These are phyloP conservation scores for Tylopilus subfusipes DNA, from an alignment of 768 basidiomycete species.

Conservation along the genomic window DNA sequence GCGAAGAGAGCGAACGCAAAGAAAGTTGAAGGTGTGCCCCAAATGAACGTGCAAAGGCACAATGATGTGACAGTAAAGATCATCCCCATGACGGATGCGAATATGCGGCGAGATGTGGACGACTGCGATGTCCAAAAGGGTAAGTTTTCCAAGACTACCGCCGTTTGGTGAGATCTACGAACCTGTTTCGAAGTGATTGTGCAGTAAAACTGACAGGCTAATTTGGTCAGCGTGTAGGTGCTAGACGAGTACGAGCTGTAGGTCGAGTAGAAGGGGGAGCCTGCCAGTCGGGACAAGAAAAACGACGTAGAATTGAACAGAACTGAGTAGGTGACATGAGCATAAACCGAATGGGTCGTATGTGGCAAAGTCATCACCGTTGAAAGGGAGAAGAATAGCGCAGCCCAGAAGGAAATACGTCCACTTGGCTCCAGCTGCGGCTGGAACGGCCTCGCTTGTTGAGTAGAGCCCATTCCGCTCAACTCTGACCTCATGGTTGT, in stretches of 20 bases:
- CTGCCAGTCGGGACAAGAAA: slow-evolving; percentile 2
- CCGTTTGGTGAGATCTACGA: not conserved
- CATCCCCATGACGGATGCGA: not conserved
- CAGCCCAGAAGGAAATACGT: slow-evolving; percentile 2
- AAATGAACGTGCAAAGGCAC: not conserved
- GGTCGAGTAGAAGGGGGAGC: not conserved
- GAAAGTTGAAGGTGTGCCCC: not conserved
- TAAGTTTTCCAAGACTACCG: not conserved
- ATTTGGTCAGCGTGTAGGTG: not conserved
- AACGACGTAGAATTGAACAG: not conserved
- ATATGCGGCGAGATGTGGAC: not conserved
- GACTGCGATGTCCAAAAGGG: not conserved
- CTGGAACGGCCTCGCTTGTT: not conserved
- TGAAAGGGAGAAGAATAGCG: not conserved
- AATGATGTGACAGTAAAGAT: not conserved
- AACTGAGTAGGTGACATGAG: not conserved
- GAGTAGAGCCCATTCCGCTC: not conserved
- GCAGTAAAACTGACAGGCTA: not conserved
- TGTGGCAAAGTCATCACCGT: not conserved
- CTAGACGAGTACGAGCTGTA: not conserved
- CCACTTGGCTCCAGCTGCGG: not conserved
- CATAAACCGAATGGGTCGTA: not conserved
- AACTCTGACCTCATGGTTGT: not conserved
- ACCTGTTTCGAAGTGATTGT: slow-evolving; percentile 2
- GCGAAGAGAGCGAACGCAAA: not conserved